phyloP scores from a whole-genome alignment of 371 early-diverging fungal species.

The Entomophthora muscae region DNA sequence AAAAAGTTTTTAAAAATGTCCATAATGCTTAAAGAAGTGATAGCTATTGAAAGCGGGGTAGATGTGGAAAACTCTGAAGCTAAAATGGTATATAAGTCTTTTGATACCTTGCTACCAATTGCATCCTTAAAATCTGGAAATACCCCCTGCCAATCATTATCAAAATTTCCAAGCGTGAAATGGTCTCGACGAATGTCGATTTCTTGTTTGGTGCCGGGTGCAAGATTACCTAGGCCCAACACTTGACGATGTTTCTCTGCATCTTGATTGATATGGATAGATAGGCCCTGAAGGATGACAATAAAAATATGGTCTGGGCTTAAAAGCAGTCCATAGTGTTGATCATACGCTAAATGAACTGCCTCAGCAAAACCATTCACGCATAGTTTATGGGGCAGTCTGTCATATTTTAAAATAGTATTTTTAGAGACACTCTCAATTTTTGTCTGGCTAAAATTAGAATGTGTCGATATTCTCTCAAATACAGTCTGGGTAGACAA shows the following conservation, averaged over 20 bases:
- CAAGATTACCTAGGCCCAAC: neutral
- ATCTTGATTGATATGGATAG: neutral
- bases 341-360: neutral
- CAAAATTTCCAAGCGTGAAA: too few relatives aligned
- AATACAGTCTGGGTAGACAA: too few relatives aligned
- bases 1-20: neutral
- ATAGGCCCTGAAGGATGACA: neutral
- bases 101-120: neutral
- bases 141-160: neutral
- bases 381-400: too few relatives aligned
- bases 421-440: too few relatives aligned
- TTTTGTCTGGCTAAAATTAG: too few relatives aligned
- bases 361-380: neutral
- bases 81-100: neutral
- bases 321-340: neutral
- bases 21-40: conserved; percentile 1
- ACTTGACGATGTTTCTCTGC: neutral
- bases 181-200: neutral
- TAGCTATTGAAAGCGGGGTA: neutral
- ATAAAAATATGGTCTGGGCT: neutral
- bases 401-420: too few relatives aligned
- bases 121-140: neutral
- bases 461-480: too few relatives aligned
- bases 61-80: neutral
- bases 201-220: neutral